Evolutionary conservation across 768 basidiomycete genomes (phyloP), one percentile per base, ranked within the genome.

Genomic region (Steccherinum ochraceum): DNA sequence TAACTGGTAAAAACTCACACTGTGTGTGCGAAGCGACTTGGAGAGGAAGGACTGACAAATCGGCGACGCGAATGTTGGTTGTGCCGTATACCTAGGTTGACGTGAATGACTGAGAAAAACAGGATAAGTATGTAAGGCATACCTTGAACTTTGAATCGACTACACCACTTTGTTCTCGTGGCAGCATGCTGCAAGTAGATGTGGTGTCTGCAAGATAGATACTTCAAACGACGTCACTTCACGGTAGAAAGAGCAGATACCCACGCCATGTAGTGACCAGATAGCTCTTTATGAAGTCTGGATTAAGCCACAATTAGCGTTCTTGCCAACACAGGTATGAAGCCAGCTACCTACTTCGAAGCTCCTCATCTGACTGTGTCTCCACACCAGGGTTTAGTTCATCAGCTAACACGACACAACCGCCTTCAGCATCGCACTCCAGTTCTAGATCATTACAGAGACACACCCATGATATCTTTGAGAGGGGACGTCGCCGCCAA

Each of bases 121-220:
- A 11, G 35, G 35, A 39, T 39, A n/a, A 11, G 11, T 39, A 11
- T 39, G 35, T 39, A 39, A 39, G n/a, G n/a, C 35, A n/a, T 39
- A 72, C 71, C 52, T 63, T 62, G 12, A 72, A 56, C 21, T 59
- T 45, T 16, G 56, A 46, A 46, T 72, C 67, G 10, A 75, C 72
- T 23, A 73, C 72, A 3, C 72, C 72, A n/a, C 58, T 58, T 23
- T 68, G 56, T 10, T 67, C 65, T 30, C 52, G 54, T 12, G 73
- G 75, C 39, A 75, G 59, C 63, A 77, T 69, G 5, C 70, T 69
- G 49, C 66, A 66, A 0, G 68, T 65, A 4, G 71, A 73, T 26
- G 65, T 59, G n/a, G 72, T 54, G 46, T 69, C 63, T 65, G n/a
- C 35, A 39, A 39, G 35, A n/a, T 39, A n/a, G 35, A 39, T 39